Conservation (phyloP, 2,329 filamentous ascomycete species). For the Chalara sp. region DNA sequence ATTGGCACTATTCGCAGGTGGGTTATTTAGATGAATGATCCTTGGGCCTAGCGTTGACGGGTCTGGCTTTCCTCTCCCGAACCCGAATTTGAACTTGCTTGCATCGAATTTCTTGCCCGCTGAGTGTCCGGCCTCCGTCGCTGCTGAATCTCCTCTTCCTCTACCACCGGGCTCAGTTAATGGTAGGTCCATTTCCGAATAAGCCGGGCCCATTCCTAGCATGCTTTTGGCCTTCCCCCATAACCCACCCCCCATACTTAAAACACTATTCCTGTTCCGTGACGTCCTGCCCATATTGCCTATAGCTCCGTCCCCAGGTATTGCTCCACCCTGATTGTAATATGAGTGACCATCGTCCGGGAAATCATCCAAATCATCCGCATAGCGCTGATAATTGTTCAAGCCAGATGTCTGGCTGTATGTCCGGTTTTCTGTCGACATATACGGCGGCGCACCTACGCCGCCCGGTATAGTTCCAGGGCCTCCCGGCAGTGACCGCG, state of each 20-base stretch:
- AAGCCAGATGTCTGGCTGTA: slow-evolving; percentile 72
- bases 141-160: slow-evolving; percentile 36
- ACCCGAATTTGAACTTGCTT: slow-evolving; percentile 85
- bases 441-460: slow-evolving; percentile 21
- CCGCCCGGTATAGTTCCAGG: slow-evolving; percentile 19
- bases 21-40: slow-evolving; percentile 93
- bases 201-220: slow-evolving; percentile 77
- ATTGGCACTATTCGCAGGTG: slow-evolving; percentile 79
- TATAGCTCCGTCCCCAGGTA: slow-evolving; percentile 49
- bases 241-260: slow-evolving; percentile 79
- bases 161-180: slow-evolving; percentile 69
- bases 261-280: slow-evolving; percentile 69
- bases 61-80: slow-evolving; percentile 77
- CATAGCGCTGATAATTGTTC: slow-evolving; percentile 86
- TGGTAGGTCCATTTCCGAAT: slow-evolving; percentile 97
- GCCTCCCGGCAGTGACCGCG: slow-evolving; percentile 32
- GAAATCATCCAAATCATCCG: slow-evolving; percentile 77
- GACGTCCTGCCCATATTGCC: slow-evolving; percentile 55
- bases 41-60: slow-evolving; percentile 86
- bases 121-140: slow-evolving; percentile 35
- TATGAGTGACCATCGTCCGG: slow-evolving; percentile 71
- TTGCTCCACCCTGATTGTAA: slow-evolving; percentile 68
- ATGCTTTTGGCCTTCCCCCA: slow-evolving; percentile 84
- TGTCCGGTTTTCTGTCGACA: slow-evolving; percentile 12
- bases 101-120: slow-evolving; percentile 54